These are phyloP conservation scores for Nicotiana sylvestris DNA, from an alignment of 257 asterid species.

Conservation along the genomic window DNA sequence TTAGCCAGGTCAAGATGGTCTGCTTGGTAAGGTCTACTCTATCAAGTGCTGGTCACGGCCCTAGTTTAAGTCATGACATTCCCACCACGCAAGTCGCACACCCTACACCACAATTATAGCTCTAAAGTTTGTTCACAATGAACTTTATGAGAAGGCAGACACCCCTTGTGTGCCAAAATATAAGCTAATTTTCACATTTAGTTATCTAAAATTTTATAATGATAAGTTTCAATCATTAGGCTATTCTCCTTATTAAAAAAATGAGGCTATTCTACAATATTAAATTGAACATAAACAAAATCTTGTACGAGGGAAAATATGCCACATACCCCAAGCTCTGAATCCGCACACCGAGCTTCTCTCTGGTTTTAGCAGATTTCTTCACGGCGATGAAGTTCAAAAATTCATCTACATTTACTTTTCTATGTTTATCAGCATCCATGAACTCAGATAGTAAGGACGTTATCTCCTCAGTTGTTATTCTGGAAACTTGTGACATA, in stretches of 20 bases:
- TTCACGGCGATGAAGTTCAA: constrained; percentile 64
- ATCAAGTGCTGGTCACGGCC: background rate
- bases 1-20: background rate
- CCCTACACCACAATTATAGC: background rate
- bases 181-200: background rate
- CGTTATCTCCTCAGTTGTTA: constrained; percentile 62
- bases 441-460: constrained; percentile 62
- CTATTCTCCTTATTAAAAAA: background rate
- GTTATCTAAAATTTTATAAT: background rate
- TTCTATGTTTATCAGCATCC: constrained; percentile 34
- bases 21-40: background rate
- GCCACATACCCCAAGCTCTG: constrained; percentile 67
- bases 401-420: constrained; percentile 42
- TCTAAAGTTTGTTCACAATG: background rate
- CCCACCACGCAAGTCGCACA: background rate
- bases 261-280: background rate
- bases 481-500: constrained; percentile 51
- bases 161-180: background rate
- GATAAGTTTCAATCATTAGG: background rate
- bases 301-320: background rate
- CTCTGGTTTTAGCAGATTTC: constrained; percentile 45
- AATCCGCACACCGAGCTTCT: constrained; percentile 73
- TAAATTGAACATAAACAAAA: background rate
- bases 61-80: background rate
- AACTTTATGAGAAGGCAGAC: background rate